phyloP scores from a whole-genome alignment of 164 flowering plant species.

The Chimonanthus praecox region DNA sequence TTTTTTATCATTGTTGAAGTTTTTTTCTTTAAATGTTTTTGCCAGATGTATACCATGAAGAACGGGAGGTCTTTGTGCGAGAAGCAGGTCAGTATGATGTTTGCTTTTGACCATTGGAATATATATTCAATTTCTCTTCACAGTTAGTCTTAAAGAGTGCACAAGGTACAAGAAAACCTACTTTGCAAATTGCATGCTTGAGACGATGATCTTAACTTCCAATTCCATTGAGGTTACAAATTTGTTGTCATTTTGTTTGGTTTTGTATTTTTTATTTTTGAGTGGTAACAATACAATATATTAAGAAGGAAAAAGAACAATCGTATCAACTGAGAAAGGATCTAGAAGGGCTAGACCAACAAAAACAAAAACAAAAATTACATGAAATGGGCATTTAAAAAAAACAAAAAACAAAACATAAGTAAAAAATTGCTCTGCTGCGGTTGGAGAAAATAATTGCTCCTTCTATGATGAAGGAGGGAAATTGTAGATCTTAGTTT shows the following conservation, averaged over 20 bases:
- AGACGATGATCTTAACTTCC: neutral
- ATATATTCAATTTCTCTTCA: neutral
- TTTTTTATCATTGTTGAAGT: neutral
- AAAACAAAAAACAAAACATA: too few relatives aligned
- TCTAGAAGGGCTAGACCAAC: too few relatives aligned
- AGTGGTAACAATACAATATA: too few relatives aligned
- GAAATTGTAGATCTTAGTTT: too few relatives aligned
- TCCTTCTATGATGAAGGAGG: too few relatives aligned
- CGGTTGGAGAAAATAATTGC: too few relatives aligned
- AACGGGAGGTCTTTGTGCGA: conserved; percentile 63
- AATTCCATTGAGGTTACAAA: neutral
- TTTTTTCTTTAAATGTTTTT: neutral
- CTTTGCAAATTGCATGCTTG: neutral
- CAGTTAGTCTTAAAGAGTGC: neutral
- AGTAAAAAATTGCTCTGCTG: too few relatives aligned
- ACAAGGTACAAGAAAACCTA: neutral
- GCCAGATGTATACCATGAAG: conserved; percentile 87
- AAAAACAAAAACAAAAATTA: too few relatives aligned
- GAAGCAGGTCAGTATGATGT: conserved; percentile 65
- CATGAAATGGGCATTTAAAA: too few relatives aligned
- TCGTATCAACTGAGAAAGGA: too few relatives aligned
- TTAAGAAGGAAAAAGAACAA: too few relatives aligned
- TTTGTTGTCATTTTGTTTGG: neutral
- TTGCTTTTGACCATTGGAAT: neutral
- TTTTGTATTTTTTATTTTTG: too few relatives aligned